Conservation (phyloP, 257 asterid genomes). For the Solanum arcanum region DNA sequence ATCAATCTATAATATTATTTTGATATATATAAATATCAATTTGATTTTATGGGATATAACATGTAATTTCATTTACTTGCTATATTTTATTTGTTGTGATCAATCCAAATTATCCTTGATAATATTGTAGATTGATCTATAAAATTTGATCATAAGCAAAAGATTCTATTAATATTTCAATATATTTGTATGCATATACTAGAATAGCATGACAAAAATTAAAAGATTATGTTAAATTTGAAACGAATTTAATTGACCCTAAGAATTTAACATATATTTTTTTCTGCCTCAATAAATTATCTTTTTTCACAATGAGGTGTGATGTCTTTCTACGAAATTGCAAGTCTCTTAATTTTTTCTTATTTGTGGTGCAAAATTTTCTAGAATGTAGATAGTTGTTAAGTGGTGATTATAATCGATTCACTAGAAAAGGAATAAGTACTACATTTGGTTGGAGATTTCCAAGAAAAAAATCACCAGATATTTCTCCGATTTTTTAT, state of each 20-base stretch:
- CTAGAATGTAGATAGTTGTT: neutral
- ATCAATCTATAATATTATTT: no score
- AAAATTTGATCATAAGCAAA: no score
- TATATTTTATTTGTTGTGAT: no score
- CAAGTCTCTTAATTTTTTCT: neutral
- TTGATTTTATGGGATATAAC: neutral
- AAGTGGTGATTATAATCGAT: neutral
- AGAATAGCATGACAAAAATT: neutral
- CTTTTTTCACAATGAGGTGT: neutral
- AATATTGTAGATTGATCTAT: neutral
- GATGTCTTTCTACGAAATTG: neutral
- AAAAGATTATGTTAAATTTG: no score
- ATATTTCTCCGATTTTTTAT: neutral
- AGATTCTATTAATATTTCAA: no score
- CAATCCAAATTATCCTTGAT: neutral
- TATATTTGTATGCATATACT: no score
- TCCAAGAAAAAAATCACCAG: no score
- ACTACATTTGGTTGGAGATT: neutral
- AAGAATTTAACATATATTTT: no score
- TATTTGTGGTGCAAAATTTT: neutral
- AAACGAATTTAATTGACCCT: no score
- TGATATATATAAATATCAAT: no score
- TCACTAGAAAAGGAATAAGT: neutral
- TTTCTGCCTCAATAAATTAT: neutral
- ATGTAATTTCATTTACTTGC: neutral